Evolutionary conservation across 768 basidiomycete species (phyloP).

Genomic region (Termitomyces sp.): DNA sequence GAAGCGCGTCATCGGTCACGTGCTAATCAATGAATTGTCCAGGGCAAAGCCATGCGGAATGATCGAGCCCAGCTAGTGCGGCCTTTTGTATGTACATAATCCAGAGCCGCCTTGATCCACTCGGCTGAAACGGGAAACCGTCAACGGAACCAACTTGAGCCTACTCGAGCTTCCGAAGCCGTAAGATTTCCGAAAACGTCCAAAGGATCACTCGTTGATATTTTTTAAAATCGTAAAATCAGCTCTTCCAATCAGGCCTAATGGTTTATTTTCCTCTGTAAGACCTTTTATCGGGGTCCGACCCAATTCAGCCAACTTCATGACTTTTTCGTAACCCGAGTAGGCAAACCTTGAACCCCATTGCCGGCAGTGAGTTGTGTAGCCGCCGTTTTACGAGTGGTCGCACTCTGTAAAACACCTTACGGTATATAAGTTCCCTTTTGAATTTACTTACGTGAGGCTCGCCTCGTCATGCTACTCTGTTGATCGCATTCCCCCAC

Average conservation of each 20-base stretch:
- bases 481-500: neutral
- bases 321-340: neutral
- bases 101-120: neutral
- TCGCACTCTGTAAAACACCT: too few species aligned
- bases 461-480: neutral
- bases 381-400: too few species aligned
- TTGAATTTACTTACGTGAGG: too few species aligned
- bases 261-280: too few species aligned
- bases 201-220: too few species aligned
- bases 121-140: neutral
- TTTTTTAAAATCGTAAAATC: too few species aligned
- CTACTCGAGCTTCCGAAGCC: neutral
- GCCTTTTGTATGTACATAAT: neutral
- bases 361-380: too few species aligned
- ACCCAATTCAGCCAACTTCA: neutral
- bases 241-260: too few species aligned
- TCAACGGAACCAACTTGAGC: neutral
- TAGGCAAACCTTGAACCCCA: neutral
- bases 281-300: neutral
- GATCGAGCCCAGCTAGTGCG: neutral
- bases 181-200: too few species aligned
- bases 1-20: constrained; percentile 9
- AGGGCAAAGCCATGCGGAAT: neutral
- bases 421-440: too few species aligned
- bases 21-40: constrained; percentile 2